Base-by-base conservation (phyloP, 352 stramenopile genomes). In the Pythium volutum region DNA sequence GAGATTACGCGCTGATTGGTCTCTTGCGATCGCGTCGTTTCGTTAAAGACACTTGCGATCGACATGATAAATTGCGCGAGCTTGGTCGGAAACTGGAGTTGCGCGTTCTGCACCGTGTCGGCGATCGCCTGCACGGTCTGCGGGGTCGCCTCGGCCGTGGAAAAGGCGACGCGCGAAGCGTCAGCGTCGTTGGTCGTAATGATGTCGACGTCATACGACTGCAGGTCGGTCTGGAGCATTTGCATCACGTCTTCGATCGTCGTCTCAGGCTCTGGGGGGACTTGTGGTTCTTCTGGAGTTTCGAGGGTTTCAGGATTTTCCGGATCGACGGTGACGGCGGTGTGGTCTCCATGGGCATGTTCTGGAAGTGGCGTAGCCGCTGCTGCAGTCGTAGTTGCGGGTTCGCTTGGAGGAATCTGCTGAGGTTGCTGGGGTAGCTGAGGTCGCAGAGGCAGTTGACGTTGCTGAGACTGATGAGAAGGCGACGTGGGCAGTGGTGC, bases 51-150 rank as follows among this genome's bases (percentile, higher is more conserved):
- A 25, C 23, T 46, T 1, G 60, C 38, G 34, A 49, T 66, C 3
- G 55, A 47, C 9, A 42, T 62, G 38, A 64, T 36, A 15, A 70
- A 70, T 16, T 66, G 51, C 18, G 52, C 55, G 6, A 66, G 41
- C 33, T 66, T 70, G 31, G 43, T 52, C 2, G 63, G 63, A 18
- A 70, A 70, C 14, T 43, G 34, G 7, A 54, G 49, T 20, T 59
- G 45, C 3, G 50, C 25, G 39, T 55, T 66, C 12, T 54, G 27
- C 4, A 63, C 51, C 8, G 38, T 59, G 42, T 69, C 55, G n/a
- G 27, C 31, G 18, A 47, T 26, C 2, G 55, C 15, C 26, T 55
- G 52, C 14, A 23, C n/a, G 2, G 49, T 12, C 25, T 48, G 52
- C 3, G 59, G 22, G 0, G 39, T 20, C 14, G 7, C 20, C 23